Evolutionary conservation across 768 basidiomycete species (phyloP), one percentile per base, ranked within the genome.

Genomic region (Lactarius deliciosus): DNA sequence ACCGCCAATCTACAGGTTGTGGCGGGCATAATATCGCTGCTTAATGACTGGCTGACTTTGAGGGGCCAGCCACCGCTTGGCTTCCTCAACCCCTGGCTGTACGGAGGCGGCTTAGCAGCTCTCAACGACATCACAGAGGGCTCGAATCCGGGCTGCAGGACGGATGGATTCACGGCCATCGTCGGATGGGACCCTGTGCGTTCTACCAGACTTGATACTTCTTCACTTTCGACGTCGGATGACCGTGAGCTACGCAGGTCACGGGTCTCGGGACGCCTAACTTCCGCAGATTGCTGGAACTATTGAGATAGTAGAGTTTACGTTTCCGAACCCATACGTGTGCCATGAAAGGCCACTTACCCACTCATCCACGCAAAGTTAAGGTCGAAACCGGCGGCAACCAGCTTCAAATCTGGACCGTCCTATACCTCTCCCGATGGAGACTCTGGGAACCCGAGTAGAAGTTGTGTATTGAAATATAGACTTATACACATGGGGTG

Each of bases 91-190:
- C 38, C 38, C 38, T 22, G 43, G 43, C 43, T 45, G 43, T 45
- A 45, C n/a, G n/a, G 45, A 10, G 2, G 36, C 0, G 3, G 45
- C 18, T 10, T 0, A 0, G 0, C 5, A 6, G 8, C 20, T 5
- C 45, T 47, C 45, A n/a, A 0, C 9, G 45, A 47, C n/a, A 11
- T 47, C n/a, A 47, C 8, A 47, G 9, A n/a, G n/a, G 45, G n/a
- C 45, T 47, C 45, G 3, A 47, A 47, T 6, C 45, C 45, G n/a
- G 45, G 45, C 9, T 47, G 45, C n/a, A 5, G 9, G 0, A 47
- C n/a, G 9, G n/a, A n/a, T n/a, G 45, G 45, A 47, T 47, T 47
- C n/a, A 10, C 41, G 0, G 41, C 41, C 1, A 43, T 9, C 41
- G 2, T 0, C 16, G 41, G 41, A 20, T 43, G 41, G 43, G 45